phyloP scores from a whole-genome alignment of 495 filamentous ascomycete species.

The Penicillium flavigenum region DNA sequence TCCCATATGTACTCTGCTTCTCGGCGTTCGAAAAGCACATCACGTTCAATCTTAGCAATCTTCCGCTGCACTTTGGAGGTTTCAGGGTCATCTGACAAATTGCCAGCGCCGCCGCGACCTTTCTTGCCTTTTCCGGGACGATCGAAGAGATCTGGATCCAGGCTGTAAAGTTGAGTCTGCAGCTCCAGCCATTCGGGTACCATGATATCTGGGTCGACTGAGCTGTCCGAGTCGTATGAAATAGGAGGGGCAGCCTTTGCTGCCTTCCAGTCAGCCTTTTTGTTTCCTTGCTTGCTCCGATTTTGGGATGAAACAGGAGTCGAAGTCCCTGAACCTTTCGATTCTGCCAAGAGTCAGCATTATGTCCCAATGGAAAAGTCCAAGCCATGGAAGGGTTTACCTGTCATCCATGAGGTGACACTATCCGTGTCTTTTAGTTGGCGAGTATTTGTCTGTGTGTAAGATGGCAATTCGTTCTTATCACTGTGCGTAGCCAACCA shows the following conservation, averaged over 20 bases:
- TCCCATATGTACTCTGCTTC: constrained; percentile 76
- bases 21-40: constrained; percentile 79
- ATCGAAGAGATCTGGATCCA: constrained; percentile 61
- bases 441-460: constrained; percentile 48
- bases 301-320: constrained; percentile 29
- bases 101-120: constrained; percentile 28
- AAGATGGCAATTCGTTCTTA: constrained; percentile 67
- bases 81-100: constrained; percentile 43
- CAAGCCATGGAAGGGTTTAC: constrained; percentile 33
- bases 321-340: constrained; percentile 36
- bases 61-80: constrained; percentile 65
- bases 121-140: constrained; percentile 47
- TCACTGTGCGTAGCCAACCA: constrained; percentile 76
- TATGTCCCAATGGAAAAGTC: constrained; percentile 16
- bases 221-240: constrained; percentile 52
- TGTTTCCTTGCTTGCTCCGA: constrained; percentile 30
- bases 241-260: constrained; percentile 22
- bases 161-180: constrained; percentile 67
- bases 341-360: constrained; percentile 37
- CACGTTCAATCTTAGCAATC: constrained; percentile 72
- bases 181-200: constrained; percentile 71
- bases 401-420: constrained; percentile 45
- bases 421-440: constrained; percentile 37
- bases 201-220: constrained; percentile 68
- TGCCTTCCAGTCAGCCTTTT: constrained; percentile 31